These are phyloP conservation scores for Solanum medicagineum DNA, from an alignment of 257 asterid species.

Conservation along the genomic window DNA sequence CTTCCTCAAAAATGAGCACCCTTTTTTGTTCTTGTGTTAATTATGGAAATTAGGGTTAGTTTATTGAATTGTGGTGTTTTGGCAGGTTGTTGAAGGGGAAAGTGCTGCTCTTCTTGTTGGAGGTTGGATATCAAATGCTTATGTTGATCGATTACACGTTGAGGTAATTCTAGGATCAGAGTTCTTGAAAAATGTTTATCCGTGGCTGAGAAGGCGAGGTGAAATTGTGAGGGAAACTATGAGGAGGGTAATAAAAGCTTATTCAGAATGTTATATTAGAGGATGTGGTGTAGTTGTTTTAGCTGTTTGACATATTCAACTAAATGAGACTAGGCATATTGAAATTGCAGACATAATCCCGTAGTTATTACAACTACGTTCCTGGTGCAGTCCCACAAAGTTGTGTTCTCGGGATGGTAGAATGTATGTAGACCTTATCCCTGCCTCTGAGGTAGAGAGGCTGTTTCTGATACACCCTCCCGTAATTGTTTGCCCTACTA, in stretches of 20 bases:
- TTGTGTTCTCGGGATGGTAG: too few species aligned
- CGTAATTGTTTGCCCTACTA: not conserved
- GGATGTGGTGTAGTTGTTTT: not conserved
- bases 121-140: slow-evolving; percentile 77
- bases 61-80: not conserved
- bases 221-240: not conserved
- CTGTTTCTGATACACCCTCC: not conserved
- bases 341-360: not conserved
- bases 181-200: not conserved
- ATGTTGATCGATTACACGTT: slow-evolving; percentile 75
- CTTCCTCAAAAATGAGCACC: not conserved
- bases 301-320: not conserved
- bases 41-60: not conserved
- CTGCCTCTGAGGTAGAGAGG: too few species aligned
- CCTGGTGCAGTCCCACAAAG: too few species aligned
- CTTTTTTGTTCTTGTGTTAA: not conserved
- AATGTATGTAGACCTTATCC: too few species aligned
- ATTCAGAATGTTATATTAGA: not conserved
- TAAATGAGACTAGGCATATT: not conserved
- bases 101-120: slow-evolving; percentile 74
- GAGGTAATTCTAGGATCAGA: slow-evolving; percentile 37
- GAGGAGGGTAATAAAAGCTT: not conserved
- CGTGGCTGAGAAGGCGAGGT: not conserved
- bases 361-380: too few species aligned
- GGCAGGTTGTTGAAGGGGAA: slow-evolving; percentile 87